phyloP scores from a whole-genome alignment of 2,329 filamentous ascomycete species.

The Pestalotiopsis sp. region DNA sequence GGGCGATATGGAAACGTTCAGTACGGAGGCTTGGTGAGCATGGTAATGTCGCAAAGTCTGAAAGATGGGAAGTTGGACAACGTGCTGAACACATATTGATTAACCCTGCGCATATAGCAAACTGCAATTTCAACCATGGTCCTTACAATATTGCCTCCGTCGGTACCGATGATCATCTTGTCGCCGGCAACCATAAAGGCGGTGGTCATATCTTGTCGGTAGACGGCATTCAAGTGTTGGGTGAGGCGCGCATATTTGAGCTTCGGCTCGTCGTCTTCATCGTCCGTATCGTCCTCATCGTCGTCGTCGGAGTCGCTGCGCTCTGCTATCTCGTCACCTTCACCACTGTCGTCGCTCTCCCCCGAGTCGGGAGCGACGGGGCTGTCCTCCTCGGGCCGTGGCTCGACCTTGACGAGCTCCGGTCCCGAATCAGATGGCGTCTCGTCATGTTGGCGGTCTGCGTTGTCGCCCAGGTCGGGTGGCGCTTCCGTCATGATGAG shows the following conservation, averaged over 20 bases:
- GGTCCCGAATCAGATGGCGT: conserved; percentile 16
- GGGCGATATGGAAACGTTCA: conserved; percentile 86
- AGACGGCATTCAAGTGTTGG: conserved; percentile 74
- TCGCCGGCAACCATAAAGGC: conserved; percentile 87
- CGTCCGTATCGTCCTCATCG: conserved; percentile 66
- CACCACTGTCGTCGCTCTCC: conserved; percentile 34
- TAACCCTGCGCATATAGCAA: neutral
- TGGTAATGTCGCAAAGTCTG: conserved; percentile 83
- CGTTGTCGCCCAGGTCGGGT: conserved; percentile 32
- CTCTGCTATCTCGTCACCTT: conserved; percentile 44
- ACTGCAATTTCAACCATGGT: neutral
- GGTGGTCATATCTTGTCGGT: conserved; percentile 92
- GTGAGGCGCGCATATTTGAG: conserved; percentile 92
- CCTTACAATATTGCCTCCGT: conserved; percentile 93
- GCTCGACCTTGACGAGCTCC: conserved; percentile 14
- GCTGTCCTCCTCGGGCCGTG: conserved; percentile 18
- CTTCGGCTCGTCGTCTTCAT: conserved; percentile 89
- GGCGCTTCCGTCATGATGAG: conserved; percentile 44
- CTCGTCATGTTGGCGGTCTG: conserved; percentile 7
- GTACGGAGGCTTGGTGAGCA: conserved; percentile 89
- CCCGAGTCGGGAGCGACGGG: conserved; percentile 17
- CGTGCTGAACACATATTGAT: conserved; percentile 61
- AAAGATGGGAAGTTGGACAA: conserved; percentile 80
- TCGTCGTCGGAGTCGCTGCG: conserved; percentile 61
- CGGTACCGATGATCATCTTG: conserved; percentile 96